A percentile compares a stretch with the other conserved stretches of the same genome.
These are phyloP conservation scores for Danielia reshetovae DNA, from an alignment of 805 yeast species.

Conservation along the genomic window DNA sequence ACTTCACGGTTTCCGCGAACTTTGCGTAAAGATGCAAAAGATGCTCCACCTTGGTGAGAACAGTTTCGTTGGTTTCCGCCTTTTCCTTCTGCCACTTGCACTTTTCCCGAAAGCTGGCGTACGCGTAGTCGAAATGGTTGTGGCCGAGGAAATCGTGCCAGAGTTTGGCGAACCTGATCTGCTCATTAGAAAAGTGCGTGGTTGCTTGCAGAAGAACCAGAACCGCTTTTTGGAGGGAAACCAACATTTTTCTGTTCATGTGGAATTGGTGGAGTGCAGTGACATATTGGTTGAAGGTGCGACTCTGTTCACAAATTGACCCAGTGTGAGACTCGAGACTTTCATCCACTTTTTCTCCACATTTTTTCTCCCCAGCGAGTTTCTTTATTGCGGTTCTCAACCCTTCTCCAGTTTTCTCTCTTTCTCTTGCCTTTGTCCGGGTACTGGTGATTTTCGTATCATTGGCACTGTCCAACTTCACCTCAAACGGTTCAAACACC, in stretches of 20 bases:
- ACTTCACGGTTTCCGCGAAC: too few species aligned
- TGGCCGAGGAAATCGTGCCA: constrained; percentile 1
- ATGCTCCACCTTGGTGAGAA: too few species aligned
- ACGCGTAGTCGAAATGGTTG: constrained; percentile 2
- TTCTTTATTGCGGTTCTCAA: too few species aligned
- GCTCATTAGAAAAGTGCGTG: background rate
- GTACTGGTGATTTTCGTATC: background rate
- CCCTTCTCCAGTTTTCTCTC: background rate
- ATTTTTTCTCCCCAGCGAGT: too few species aligned
- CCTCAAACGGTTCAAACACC: background rate
- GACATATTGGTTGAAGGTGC: too few species aligned
- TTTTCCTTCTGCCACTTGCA: background rate
- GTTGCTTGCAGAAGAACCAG: background rate
- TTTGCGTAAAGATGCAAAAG: too few species aligned
- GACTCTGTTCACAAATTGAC: too few species aligned
- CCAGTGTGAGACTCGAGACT: too few species aligned
- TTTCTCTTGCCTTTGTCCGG: background rate
- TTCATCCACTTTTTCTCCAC: too few species aligned
- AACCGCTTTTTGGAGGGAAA: background rate
- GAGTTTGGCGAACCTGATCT: background rate
- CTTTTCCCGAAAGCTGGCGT: background rate
- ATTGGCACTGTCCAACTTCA: background rate
- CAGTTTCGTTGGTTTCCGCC: too few species aligned
- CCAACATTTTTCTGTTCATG: background rate
- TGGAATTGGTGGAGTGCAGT: background rate